A percentile compares a stretch with the other conserved stretches of the same genome.
These are phyloP conservation scores for Quercus berberidifolia DNA, from an alignment of 306 rosid species.

Conservation along the genomic window DNA sequence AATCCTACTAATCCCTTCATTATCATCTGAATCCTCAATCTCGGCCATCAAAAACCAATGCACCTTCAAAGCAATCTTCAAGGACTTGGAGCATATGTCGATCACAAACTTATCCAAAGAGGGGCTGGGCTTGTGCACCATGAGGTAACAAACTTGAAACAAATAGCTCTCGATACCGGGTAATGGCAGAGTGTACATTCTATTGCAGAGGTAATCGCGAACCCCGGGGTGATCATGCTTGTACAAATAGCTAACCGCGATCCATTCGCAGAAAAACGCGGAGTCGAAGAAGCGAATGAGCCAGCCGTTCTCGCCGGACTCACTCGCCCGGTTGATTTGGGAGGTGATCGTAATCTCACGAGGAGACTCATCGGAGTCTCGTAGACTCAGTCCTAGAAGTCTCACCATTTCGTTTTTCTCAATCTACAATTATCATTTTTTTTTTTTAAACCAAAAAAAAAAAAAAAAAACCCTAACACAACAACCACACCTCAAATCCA, in stretches of 20 bases:
- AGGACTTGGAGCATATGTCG: constrained; percentile 84
- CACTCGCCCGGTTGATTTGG: constrained; percentile 47
- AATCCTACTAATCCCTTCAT: constrained; percentile 84
- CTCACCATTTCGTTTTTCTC: constrained; percentile 59
- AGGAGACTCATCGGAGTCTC: constrained; percentile 57
- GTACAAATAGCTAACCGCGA: constrained; percentile 93
- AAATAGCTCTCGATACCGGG: constrained; percentile 89
- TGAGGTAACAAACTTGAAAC: constrained; percentile 96
- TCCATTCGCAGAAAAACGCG: constrained; percentile 97
- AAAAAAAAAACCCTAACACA: constrained; percentile 15
- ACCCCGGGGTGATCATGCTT: constrained; percentile 95
- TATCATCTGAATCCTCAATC: constrained; percentile 87
- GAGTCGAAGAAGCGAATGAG: constrained; percentile 97
- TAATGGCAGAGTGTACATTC: constrained; percentile 95
- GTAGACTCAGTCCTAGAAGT: constrained; percentile 72
- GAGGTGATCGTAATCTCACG: constrained; percentile 77
- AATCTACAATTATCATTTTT: constrained; percentile 39
- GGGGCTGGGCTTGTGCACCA: constrained; percentile 92
- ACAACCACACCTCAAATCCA: background rate
- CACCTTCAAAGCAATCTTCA: constrained; percentile 90
- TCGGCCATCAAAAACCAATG: constrained; percentile 93
- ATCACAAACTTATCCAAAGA: constrained; percentile 95
- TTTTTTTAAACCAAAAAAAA: too few relatives aligned
- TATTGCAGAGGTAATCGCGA: constrained; percentile 87
- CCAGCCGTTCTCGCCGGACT: constrained; percentile 94